Percentiles rank a stretch among this genome's conserved stretches.
phyloP scores from a whole-genome alignment of 2,329 filamentous ascomycete species.

The Colletotrichum cereale region DNA sequence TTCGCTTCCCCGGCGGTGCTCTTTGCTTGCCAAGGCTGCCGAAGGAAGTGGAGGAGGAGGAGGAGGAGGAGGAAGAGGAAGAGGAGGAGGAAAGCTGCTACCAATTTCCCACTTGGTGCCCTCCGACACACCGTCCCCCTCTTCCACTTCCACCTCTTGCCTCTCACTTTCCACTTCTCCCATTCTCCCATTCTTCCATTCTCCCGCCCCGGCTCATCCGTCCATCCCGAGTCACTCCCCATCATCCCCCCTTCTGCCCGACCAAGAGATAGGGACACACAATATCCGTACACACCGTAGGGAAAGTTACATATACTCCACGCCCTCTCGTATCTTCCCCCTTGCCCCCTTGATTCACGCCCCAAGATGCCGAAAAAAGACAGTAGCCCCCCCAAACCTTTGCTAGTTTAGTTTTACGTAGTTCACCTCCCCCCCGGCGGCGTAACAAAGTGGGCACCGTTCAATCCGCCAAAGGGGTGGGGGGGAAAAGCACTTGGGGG shows the following conservation, averaged over 20 bases:
- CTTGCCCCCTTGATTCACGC: neutral
- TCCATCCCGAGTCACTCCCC: neutral
- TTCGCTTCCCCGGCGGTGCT: neutral
- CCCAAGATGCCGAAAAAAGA: neutral
- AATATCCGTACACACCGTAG: neutral
- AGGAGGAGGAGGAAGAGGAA: neutral
- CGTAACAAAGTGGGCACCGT: constrained; percentile 27
- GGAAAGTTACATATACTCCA: neutral
- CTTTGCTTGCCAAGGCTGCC: constrained; percentile 21
- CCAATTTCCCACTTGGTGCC: constrained; percentile 29
- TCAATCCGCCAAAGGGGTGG: neutral
- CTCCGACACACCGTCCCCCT: neutral
- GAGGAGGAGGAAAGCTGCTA: constrained; percentile 2
- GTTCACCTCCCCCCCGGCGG: constrained; percentile 6
- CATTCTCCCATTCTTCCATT: neutral
- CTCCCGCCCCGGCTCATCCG: neutral
- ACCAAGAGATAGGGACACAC: neutral
- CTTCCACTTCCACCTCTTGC: neutral
- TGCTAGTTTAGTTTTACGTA: constrained; percentile 6
- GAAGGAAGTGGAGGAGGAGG: neutral
- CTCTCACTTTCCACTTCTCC: neutral
- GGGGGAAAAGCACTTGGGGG: neutral
- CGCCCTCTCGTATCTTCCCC: neutral
- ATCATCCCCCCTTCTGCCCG: neutral
- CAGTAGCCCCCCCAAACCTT: neutral